Evolutionary conservation across 73 alveolate genomes (phyloP), one percentile per base, ranked within the genome.

Genomic region (Diophrys sp.): DNA sequence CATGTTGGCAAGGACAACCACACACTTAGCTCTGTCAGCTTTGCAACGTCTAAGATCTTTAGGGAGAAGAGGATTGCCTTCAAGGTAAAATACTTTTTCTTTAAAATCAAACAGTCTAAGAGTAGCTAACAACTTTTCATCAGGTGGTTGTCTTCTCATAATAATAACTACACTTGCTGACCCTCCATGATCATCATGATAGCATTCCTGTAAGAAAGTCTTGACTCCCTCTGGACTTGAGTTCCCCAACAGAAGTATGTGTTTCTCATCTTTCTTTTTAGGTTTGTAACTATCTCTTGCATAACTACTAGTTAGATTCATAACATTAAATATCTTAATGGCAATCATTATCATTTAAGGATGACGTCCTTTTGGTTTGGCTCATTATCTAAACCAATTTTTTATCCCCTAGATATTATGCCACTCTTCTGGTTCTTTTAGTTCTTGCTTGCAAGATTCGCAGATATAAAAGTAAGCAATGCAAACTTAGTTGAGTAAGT

Each of bases 161-260:
- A 96, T 92, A 29, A 96, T 95, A 0, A 95, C 90, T 74, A 87
- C 88, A 66, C 87, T 81, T 68, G 94, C 95, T 14, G 88, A 87
- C 70, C 78, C 72, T 0, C 98, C 99, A 78, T 96, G 99, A 73
- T 96, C 99, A 24, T 74, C 83, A 75, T 96, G 96, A 76, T 94
- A 96, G 81, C 92, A 93, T 72, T 96, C 99, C 24, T 91, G 75
- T 54, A 96, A 81, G 91, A 90, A 96, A 30, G 97, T 96, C 56
- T 90, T 87, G 56, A 88, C 90, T 30, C 95, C 96, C 33, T 96
- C 98, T 1, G 96, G 88, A 54, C 91, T 87, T 29, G 98, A 87
- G 70, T 93, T 94, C 0, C 99, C 99, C 0, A 96, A 82, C 32
- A 96, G 73, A 34, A 96, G 78, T 1, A 96, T 81, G 84, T 96